Conservation (phyloP, 163 green algal genomes). For the Prototheca cutis region DNA sequence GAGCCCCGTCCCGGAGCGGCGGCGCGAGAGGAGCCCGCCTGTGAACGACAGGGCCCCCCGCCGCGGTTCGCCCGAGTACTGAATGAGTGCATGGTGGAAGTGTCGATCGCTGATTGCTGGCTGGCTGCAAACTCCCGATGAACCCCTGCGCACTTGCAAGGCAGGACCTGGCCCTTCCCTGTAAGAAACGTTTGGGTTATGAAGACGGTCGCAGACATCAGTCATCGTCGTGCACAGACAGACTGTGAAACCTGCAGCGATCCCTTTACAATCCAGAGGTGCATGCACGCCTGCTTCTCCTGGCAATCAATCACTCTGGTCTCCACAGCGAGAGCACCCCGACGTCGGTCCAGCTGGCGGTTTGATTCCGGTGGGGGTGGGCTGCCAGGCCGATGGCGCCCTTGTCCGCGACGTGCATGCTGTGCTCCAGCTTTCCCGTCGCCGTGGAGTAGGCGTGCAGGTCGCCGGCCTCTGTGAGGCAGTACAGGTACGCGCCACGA, state of each 20-base stretch:
- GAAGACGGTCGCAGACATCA: too few relatives aligned
- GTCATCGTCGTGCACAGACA: too few relatives aligned
- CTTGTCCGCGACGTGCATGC: conserved; percentile 54
- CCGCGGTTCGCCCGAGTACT: conserved; percentile 1
- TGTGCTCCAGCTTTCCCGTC: conserved; percentile 66
- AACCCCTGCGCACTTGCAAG: too few relatives aligned
- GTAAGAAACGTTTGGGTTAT: too few relatives aligned
- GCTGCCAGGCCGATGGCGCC: conserved; percentile 77
- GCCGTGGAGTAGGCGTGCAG: conserved; percentile 75
- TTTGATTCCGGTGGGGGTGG: conserved; percentile 84
- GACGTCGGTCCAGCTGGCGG: conserved; percentile 78
- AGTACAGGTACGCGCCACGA: conserved; percentile 82
- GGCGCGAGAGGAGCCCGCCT: background rate
- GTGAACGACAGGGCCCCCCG: background rate
- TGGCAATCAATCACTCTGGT: conserved; percentile 21
- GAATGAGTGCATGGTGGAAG: too few relatives aligned
- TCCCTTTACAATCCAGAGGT: too few relatives aligned
- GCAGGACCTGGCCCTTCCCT: too few relatives aligned
- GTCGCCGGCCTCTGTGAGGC: conserved; percentile 71
- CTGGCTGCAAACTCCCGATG: too few relatives aligned
- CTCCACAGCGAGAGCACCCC: conserved; percentile 82
- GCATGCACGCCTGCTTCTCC: too few relatives aligned
- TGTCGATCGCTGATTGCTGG: too few relatives aligned
- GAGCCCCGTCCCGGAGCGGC: background rate
- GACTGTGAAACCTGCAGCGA: too few relatives aligned